Conservation (phyloP, 192 early-diverging fungal genomes). For the Pecoramyces ruminantium region DNA sequence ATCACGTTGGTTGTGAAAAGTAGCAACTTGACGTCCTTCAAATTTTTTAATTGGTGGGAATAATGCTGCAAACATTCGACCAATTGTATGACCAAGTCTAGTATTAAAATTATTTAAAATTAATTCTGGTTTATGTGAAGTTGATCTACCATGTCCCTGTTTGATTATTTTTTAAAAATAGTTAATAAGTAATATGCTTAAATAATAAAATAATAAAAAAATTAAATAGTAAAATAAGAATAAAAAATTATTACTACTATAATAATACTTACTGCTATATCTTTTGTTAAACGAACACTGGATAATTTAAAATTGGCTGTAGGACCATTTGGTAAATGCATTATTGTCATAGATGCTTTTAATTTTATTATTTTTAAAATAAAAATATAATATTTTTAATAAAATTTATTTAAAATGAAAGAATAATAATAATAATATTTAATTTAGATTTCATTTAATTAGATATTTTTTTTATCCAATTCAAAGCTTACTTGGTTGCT, state of each 20-base stretch:
- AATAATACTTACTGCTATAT: constrained; percentile 38
- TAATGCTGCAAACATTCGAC: constrained; percentile 84
- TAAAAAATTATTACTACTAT: no score
- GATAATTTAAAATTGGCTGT: constrained; percentile 92
- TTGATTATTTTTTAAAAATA: not conserved
- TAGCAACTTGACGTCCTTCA: constrained; percentile 79
- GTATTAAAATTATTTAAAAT: constrained; percentile 97
- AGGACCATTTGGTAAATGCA: constrained; percentile 92
- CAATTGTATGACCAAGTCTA: constrained; percentile 87
- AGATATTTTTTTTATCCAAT: no score
- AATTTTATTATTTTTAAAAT: no score
- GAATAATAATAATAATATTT: not conserved
- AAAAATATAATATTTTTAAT: no score
- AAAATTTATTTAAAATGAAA: no score
- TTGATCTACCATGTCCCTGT: constrained; percentile 59
- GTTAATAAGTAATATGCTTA: no score
- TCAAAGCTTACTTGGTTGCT: constrained; percentile 60
- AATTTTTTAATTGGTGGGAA: constrained; percentile 98
- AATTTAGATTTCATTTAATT: not conserved
- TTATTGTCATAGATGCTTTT: constrained; percentile 73
- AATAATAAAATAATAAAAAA: no score
- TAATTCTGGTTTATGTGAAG: constrained; percentile 78
- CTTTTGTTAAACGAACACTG: constrained; percentile 52
- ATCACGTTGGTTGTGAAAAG: constrained; percentile 98
- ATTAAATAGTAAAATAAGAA: no score